Percentiles rank a stretch among this genome's conserved stretches.
Evolutionary conservation across 2,329 filamentous ascomycete species (phyloP).

Genomic region (Cladosporium colombiae): DNA sequence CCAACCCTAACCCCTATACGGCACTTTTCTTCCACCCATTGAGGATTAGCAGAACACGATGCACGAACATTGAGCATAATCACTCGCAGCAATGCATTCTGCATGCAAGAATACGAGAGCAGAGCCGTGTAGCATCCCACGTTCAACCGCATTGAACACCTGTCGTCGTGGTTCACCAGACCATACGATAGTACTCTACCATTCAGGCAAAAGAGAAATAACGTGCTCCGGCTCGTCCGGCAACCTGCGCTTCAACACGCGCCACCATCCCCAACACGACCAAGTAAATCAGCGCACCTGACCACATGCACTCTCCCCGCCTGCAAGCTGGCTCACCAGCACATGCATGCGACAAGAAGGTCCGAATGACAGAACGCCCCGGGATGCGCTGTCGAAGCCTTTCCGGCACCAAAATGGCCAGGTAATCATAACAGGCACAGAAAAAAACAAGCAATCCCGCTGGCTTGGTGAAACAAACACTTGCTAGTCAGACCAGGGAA

Average conservation of each 20-base stretch:
- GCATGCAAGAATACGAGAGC: not conserved
- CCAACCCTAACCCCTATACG: not conserved
- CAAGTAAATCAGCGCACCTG: not conserved
- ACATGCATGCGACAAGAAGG: not conserved
- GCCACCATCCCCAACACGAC: slow-evolving; percentile 1
- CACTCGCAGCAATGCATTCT: not conserved
- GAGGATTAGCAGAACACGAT: not conserved
- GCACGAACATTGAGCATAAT: not conserved
- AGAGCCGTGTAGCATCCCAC: not conserved
- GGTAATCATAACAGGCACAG: not conserved
- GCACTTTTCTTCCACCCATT: not conserved
- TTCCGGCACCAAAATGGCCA: not conserved
- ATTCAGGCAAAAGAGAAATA: slow-evolving; percentile 2
- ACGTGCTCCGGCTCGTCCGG: not conserved
- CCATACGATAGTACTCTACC: not conserved
- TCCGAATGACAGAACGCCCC: not conserved
- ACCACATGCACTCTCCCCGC: slow-evolving; percentile 2
- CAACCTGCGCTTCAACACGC: not conserved
- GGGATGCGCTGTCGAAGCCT: slow-evolving; percentile 8
- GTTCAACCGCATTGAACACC: not conserved
- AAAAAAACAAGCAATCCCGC: slow-evolving; percentile 7
- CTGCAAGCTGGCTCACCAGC: not conserved
- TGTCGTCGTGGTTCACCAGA: not conserved
- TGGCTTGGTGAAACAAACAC: slow-evolving; percentile 3
- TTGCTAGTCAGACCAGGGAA: not conserved